phyloP scores from a whole-genome alignment of 495 filamentous ascomycete species.

The Neurospora sp. region DNA sequence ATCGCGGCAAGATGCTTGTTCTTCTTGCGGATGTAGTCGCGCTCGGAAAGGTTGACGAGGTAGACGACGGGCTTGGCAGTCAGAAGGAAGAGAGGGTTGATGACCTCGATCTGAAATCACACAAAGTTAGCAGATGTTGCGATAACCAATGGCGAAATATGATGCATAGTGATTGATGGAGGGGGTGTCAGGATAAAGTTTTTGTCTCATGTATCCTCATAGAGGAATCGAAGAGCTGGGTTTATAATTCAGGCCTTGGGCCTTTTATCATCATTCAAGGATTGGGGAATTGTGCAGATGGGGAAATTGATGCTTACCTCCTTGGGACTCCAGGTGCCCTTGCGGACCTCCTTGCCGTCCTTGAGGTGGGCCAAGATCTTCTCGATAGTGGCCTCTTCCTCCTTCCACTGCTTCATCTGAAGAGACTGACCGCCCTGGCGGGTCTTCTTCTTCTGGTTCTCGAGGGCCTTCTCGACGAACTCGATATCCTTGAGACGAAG shows the following conservation, averaged over 20 bases:
- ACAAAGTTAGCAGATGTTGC: conserved; percentile 18
- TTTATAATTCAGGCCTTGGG: conserved; percentile 86
- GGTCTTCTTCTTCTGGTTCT: conserved; percentile 84
- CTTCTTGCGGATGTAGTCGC: conserved; percentile 96
- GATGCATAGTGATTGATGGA: conserved; percentile 20
- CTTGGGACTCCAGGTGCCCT: conserved; percentile 82
- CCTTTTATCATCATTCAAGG: conserved; percentile 94
- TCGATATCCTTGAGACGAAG: conserved; percentile 97
- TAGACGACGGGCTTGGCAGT: conserved; percentile 96
- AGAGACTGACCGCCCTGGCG: conserved; percentile 87
- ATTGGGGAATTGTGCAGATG: conserved; percentile 2
- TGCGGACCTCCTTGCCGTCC: conserved; percentile 83
- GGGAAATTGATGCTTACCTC: conserved; percentile 60
- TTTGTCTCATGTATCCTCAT: conserved; percentile 57
- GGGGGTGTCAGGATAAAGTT: conserved; percentile 37
- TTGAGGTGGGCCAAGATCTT: conserved; percentile 74
- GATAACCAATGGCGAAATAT: conserved; percentile 15
- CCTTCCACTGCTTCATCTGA: conserved; percentile 95
- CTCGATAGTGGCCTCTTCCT: conserved; percentile 87
- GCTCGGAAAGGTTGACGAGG: conserved; percentile 93
- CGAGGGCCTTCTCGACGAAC: conserved; percentile 91
- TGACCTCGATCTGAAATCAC: conserved; percentile 71
- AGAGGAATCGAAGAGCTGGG: conserved; percentile 95
- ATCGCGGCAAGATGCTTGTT: conserved; percentile 97
- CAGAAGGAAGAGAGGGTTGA: conserved; percentile 92